Conservation (phyloP, 2,329 filamentous ascomycete species). For the Aureobasidium sp. region DNA sequence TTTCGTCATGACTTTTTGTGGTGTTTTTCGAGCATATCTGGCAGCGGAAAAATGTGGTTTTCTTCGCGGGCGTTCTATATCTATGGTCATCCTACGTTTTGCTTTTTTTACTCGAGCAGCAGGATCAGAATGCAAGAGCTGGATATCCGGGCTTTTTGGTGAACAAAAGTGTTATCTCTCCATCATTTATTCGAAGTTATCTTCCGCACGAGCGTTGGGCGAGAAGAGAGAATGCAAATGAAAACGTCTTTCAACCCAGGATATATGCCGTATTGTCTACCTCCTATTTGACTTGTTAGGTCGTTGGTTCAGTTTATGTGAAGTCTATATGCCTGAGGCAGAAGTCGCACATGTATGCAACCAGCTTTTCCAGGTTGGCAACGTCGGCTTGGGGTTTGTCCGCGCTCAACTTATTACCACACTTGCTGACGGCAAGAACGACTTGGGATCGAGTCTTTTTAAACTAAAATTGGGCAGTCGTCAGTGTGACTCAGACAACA, state of each 20-base stretch:
- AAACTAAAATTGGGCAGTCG: not conserved
- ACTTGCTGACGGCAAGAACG: not conserved
- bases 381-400: not conserved
- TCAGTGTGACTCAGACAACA: not conserved
- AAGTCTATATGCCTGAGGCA: not conserved
- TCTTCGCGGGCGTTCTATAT: conserved; percentile 4
- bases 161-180: not conserved
- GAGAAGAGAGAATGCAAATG: not conserved
- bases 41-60: conserved; percentile 10
- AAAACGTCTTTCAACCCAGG: not conserved
- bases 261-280: not conserved
- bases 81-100: not conserved
- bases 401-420: not conserved
- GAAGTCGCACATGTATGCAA: not conserved
- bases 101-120: not conserved
- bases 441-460: not conserved
- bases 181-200: not conserved
- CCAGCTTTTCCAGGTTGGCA: not conserved
- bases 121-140: not conserved
- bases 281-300: not conserved
- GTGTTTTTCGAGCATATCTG: conserved; percentile 10
- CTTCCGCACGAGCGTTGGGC: not conserved
- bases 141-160: not conserved
- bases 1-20: conserved; percentile 5
- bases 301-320: not conserved